Evolutionary conservation across 1,284 basidiomycete species (phyloP).

Genomic region (Boletus semigastroideus): DNA sequence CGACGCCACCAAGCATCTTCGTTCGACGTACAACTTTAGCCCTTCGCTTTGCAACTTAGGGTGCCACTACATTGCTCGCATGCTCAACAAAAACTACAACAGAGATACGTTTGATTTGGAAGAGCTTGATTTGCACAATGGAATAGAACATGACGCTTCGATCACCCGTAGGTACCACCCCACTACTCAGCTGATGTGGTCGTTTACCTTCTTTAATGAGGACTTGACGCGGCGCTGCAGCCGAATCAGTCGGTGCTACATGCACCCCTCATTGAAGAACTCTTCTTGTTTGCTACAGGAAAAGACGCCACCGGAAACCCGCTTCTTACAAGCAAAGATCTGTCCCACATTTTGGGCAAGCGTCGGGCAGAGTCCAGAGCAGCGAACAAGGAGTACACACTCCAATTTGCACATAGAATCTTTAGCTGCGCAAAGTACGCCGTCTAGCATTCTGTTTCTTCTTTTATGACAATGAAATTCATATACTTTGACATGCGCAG

Average conservation of each 20-base stretch:
- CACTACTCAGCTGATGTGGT: background rate
- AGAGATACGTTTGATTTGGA: constrained; percentile 61
- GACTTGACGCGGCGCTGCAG: constrained; percentile 51
- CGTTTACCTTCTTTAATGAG: constrained; percentile 34
- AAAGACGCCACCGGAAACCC: constrained; percentile 46
- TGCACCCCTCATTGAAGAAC: constrained; percentile 49
- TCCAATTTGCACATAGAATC: constrained; percentile 48
- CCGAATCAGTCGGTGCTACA: constrained; percentile 54
- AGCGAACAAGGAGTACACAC: constrained; percentile 54
- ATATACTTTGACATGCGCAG: constrained; percentile 5
- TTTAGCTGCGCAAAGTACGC: constrained; percentile 69
- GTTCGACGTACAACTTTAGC: constrained; percentile 62
- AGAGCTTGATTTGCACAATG: constrained; percentile 70
- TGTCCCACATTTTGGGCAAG: constrained; percentile 54
- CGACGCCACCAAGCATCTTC: constrained; percentile 41
- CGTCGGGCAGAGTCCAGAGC: constrained; percentile 54
- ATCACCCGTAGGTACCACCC: constrained; percentile 43
- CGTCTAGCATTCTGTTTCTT: background rate
- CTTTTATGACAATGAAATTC: background rate
- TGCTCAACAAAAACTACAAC: constrained; percentile 54
- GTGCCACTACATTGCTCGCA: constrained; percentile 52
- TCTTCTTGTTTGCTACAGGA: constrained; percentile 59
- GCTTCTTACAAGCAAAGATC: constrained; percentile 52
- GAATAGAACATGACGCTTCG: constrained; percentile 77
- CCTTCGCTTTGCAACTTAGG: constrained; percentile 64